A percentile compares a stretch with the other conserved stretches of the same genome.
Conservation (phyloP, 768 basidiomycete genomes). For the Hebeloma cylindrosporum region DNA sequence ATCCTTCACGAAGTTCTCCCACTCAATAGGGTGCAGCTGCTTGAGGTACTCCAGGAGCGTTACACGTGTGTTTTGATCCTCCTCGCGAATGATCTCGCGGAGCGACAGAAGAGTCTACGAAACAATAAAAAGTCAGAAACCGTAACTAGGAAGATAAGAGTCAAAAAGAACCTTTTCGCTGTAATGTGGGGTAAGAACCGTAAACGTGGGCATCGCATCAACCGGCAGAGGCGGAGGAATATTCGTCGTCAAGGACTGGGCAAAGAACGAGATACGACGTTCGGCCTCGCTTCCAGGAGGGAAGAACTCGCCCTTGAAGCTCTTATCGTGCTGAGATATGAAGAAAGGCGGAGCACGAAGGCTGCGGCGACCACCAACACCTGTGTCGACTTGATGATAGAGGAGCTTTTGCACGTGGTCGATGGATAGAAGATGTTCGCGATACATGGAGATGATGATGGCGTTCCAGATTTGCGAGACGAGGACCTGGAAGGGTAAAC, state of each 20-base stretch:
- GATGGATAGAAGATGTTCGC: slow-evolving; percentile 97
- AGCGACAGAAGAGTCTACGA: slow-evolving; percentile 87
- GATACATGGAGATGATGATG: slow-evolving; percentile 99
- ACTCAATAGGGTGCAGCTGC: slow-evolving; percentile 96
- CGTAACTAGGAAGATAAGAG: neutral
- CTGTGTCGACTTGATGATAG: slow-evolving; percentile 91
- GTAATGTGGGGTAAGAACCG: slow-evolving; percentile 97
- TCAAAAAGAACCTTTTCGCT: slow-evolving; percentile 77
- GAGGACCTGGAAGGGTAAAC: slow-evolving; percentile 61
- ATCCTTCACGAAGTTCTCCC: slow-evolving; percentile 99
- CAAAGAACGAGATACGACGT: slow-evolving; percentile 97
- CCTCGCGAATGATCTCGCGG: slow-evolving; percentile 97
- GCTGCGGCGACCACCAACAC: slow-evolving; percentile 80
- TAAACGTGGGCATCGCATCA: slow-evolving; percentile 99
- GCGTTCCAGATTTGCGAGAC: slow-evolving; percentile 99
- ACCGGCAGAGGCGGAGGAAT: slow-evolving; percentile 93
- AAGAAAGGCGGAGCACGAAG: slow-evolving; percentile 97
- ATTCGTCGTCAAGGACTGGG: slow-evolving; percentile 94
- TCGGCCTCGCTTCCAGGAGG: slow-evolving; percentile 93
- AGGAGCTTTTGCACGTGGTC: slow-evolving; percentile 98
- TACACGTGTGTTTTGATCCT: slow-evolving; percentile 95
- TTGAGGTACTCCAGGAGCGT: slow-evolving; percentile 98
- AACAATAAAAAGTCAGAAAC: slow-evolving; percentile 8
- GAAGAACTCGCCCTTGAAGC: slow-evolving; percentile 84
- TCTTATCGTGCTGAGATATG: slow-evolving; percentile 91